Evolutionary conservation across 805 yeast species (phyloP).

Genomic region (Yarrowia deformans): DNA sequence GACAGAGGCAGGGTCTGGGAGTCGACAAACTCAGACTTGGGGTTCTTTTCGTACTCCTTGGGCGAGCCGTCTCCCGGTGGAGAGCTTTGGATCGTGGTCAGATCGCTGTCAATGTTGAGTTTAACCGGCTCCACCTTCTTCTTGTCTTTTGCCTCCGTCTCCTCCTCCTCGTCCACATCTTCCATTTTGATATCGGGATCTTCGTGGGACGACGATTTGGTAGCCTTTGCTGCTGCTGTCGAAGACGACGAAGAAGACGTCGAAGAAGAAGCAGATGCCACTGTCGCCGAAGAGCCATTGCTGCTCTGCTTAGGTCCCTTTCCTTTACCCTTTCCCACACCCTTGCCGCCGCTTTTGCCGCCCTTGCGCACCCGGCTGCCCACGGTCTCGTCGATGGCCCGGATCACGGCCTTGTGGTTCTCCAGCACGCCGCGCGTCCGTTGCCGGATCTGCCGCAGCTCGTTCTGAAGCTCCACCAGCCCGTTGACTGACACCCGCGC

Average conservation of each 20-base stretch:
- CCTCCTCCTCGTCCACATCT: not conserved
- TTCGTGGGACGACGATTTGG: not conserved
- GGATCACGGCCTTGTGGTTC: constrained; percentile 33
- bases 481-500: constrained; percentile 24
- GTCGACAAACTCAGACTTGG: constrained; percentile 76
- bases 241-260: not conserved
- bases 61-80: constrained; percentile 16
- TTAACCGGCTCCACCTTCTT: constrained; percentile 19
- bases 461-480: constrained; percentile 31
- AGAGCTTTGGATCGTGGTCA: constrained; percentile 12
- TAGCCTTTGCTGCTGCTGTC: not conserved
- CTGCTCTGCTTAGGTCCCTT: constrained; percentile 19
- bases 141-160: not conserved
- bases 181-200: not conserved
- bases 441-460: constrained; percentile 23
- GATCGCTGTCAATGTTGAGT: constrained; percentile 17
- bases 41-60: constrained; percentile 58
- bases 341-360: constrained; percentile 22
- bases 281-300: not conserved
- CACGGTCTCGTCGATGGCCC: constrained; percentile 28
- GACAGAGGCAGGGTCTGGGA: constrained; percentile 72
- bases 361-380: constrained; percentile 22
- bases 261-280: not conserved
- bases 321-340: constrained; percentile 28
- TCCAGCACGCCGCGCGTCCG: constrained; percentile 25